phyloP scores from a whole-genome alignment of 2,329 filamentous ascomycete species.

The Lachnellula occidentalis region DNA sequence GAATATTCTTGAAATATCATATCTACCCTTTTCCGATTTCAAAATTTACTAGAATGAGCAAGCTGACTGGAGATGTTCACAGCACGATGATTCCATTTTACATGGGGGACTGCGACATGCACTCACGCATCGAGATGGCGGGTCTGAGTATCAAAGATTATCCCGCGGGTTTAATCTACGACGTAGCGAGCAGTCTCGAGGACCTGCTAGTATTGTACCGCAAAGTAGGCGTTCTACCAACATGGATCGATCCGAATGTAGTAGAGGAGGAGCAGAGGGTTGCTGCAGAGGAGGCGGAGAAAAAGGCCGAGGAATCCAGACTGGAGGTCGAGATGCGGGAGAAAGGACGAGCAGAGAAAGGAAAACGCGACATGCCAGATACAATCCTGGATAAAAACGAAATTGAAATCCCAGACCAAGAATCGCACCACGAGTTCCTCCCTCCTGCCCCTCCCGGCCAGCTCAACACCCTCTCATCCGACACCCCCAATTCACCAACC shows the following conservation, averaged over 20 bases:
- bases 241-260: background rate
- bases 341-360: background rate
- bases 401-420: too few species aligned
- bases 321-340: too few species aligned
- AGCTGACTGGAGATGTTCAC: too few species aligned
- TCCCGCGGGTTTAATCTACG: constrained; percentile 39
- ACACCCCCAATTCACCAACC: constrained; percentile 19
- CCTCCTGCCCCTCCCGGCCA: too few species aligned
- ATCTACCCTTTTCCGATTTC: too few species aligned
- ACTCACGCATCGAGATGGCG: constrained; percentile 42
- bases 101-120: constrained; percentile 52
- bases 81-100: constrained; percentile 51
- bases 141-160: constrained; percentile 35
- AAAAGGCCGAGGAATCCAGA: background rate
- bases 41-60: too few species aligned
- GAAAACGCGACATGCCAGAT: too few species aligned
- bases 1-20: too few species aligned
- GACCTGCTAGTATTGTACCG: constrained; percentile 43
- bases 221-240: constrained; percentile 17
- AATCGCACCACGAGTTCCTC: too few species aligned
- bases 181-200: constrained; percentile 41
- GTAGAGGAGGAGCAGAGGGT: background rate
- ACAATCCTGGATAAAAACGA: too few species aligned
- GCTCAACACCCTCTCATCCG: background rate
- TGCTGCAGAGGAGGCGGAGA: background rate